phyloP scores from a whole-genome alignment of 768 basidiomycete species.

The Suillus paluster region DNA sequence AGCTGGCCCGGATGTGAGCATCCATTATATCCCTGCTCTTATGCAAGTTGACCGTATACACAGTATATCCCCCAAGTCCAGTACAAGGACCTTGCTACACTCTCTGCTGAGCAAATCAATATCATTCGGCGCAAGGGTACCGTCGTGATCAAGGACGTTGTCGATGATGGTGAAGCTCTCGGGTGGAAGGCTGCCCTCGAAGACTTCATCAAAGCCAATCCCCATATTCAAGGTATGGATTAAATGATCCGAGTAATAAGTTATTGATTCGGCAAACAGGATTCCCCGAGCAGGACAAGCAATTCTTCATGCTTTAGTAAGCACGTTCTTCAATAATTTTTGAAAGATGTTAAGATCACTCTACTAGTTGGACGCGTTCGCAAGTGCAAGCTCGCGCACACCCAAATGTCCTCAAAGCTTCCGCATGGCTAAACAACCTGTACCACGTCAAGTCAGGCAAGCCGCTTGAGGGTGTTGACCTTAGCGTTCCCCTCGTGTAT shows the following conservation, averaged over 20 bases:
- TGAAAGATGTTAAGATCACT: not conserved
- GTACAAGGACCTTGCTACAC: slow-evolving; percentile 54
- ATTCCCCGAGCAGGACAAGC: slow-evolving; percentile 58
- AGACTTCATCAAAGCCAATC: slow-evolving; percentile 61
- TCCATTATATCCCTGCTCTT: not conserved
- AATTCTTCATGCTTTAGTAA: slow-evolving; percentile 78
- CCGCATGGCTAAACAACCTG: slow-evolving; percentile 65
- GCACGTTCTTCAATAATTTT: slow-evolving; percentile 23
- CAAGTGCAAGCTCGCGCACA: slow-evolving; percentile 73
- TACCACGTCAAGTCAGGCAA: slow-evolving; percentile 51
- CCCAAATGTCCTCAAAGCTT: slow-evolving; percentile 62
- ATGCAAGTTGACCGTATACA: not conserved
- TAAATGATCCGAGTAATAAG: not conserved
- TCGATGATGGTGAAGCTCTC: slow-evolving; percentile 57
- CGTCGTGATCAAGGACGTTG: slow-evolving; percentile 67
- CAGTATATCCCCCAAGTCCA: slow-evolving; percentile 68
- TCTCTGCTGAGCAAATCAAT: slow-evolving; percentile 50
- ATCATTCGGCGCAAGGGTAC: slow-evolving; percentile 59
- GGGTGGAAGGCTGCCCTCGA: slow-evolving; percentile 62
- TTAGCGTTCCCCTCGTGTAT: slow-evolving; percentile 66
- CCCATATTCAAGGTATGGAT: slow-evolving; percentile 53
- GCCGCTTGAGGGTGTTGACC: slow-evolving; percentile 56
- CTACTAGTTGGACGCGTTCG: slow-evolving; percentile 48
- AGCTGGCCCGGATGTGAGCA: slow-evolving; percentile 54
- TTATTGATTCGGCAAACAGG: slow-evolving; percentile 38